Percentiles rank a stretch among this genome's conserved stretches.
phyloP scores from a whole-genome alignment of 257 asterid genomes.

The Euphrasia confusa region DNA sequence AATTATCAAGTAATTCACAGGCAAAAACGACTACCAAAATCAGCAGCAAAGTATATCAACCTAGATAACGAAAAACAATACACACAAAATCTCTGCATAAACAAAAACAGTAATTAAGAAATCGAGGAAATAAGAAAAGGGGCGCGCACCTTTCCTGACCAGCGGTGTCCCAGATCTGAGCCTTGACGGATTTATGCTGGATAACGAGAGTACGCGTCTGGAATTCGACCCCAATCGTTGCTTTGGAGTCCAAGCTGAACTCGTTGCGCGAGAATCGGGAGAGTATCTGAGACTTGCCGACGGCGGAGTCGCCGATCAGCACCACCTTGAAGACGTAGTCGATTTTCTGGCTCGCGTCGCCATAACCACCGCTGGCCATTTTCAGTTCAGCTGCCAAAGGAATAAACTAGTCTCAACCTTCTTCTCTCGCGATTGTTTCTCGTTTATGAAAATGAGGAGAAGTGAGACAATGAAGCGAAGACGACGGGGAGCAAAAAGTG shows the following conservation, averaged over 20 bases:
- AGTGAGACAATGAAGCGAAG: not conserved
- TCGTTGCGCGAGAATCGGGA: constrained; percentile 76
- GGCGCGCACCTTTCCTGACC: constrained; percentile 66
- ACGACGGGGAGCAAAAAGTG: not conserved
- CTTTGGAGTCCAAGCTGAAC: constrained; percentile 78
- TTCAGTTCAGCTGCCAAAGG: constrained; percentile 10
- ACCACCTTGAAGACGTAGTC: constrained; percentile 82
- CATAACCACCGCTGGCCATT: constrained; percentile 38
- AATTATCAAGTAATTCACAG: not conserved
- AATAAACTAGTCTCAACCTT: not conserved
- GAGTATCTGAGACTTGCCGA: constrained; percentile 72
- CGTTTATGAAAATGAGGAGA: not conserved
- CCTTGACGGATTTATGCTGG: constrained; percentile 69
- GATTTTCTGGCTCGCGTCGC: constrained; percentile 58
- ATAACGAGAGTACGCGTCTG: constrained; percentile 71
- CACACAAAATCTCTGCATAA: not conserved
- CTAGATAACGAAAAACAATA: constrained; percentile 3
- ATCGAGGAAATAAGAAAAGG: not conserved
- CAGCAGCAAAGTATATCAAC: constrained; percentile 18
- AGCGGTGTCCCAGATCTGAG: constrained; percentile 96
- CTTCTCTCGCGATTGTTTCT: not conserved
- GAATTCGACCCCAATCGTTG: constrained; percentile 84
- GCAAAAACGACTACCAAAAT: constrained; percentile 7
- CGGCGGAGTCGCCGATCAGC: constrained; percentile 81
- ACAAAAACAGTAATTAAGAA: not conserved